Conservation (phyloP, 2,329 filamentous ascomycete genomes). For the Colletotrichum brevisporum region DNA sequence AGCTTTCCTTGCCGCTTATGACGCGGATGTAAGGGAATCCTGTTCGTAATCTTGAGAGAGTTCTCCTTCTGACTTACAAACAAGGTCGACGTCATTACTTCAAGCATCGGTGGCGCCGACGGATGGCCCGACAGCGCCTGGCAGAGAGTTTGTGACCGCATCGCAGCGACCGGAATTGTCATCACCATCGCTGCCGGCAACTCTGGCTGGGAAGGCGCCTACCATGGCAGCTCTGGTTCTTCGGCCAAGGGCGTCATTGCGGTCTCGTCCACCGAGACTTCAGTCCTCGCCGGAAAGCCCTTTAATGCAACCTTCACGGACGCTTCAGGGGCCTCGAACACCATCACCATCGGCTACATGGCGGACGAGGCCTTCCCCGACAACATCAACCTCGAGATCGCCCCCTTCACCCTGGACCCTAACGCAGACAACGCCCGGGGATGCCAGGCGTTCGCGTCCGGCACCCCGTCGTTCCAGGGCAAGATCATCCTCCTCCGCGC, state of each 20-base stretch:
- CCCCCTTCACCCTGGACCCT: slow-evolving; percentile 44
- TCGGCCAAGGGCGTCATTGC: slow-evolving; percentile 58
- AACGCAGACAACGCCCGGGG: background rate
- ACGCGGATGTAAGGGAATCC: slow-evolving; percentile 26
- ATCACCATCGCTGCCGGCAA: slow-evolving; percentile 61
- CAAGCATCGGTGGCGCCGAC: slow-evolving; percentile 42
- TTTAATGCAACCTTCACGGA: slow-evolving; percentile 24
- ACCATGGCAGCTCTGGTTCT: slow-evolving; percentile 56
- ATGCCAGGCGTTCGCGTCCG: slow-evolving; percentile 54
- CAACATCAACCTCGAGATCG: slow-evolving; percentile 44
- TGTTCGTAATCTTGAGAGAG: rapidly evolving
- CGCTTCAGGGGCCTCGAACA: background rate
- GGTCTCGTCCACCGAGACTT: slow-evolving; percentile 57
- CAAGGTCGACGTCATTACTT: slow-evolving; percentile 45
- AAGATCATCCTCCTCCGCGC: slow-evolving; percentile 58
- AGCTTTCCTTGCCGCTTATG: slow-evolving; percentile 31
- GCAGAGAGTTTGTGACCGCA: slow-evolving; percentile 50
- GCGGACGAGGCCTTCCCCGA: slow-evolving; percentile 23
- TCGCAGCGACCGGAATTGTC: slow-evolving; percentile 58
- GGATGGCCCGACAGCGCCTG: slow-evolving; percentile 45
- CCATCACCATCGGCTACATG: slow-evolving; percentile 25
- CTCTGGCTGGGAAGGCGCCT: slow-evolving; percentile 57
- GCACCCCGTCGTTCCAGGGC: slow-evolving; percentile 54
- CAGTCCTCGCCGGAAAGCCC: slow-evolving; percentile 16
- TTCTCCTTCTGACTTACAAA: background rate